Evolutionary conservation across 2,329 filamentous ascomycete species (phyloP).

Genomic region (Colletotrichum horii): DNA sequence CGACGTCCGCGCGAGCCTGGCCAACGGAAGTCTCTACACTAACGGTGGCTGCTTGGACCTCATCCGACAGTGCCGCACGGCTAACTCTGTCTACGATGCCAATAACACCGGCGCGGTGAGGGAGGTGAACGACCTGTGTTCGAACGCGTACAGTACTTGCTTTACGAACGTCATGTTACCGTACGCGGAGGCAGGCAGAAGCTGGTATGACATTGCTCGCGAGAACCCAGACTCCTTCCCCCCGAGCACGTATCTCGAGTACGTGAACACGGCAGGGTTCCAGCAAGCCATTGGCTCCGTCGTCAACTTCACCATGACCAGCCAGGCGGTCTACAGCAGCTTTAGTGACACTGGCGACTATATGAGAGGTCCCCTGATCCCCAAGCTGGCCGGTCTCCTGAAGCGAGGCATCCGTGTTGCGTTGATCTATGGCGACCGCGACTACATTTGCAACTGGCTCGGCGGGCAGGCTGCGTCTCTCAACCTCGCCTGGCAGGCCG

Average conservation of each 20-base stretch:
- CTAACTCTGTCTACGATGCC: constrained; percentile 13
- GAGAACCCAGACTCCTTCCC: constrained; percentile 65
- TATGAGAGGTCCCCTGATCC: constrained; percentile 65
- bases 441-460: constrained; percentile 71
- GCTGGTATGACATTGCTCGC: constrained; percentile 67
- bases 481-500: constrained; percentile 57
- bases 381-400: constrained; percentile 64
- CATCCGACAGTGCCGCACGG: constrained; percentile 21
- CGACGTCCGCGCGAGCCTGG: constrained; percentile 16
- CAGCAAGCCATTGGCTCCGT: constrained; percentile 63
- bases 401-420: constrained; percentile 70
- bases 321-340: constrained; percentile 47
- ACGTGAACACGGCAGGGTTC: constrained; percentile 64
- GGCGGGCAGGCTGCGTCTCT: constrained; percentile 79
- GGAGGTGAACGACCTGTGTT: constrained; percentile 13
- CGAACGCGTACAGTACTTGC: constrained; percentile 37
- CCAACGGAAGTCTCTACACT: constrained; percentile 17
- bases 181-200: constrained; percentile 61
- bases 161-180: constrained; percentile 59
- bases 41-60: constrained; percentile 17
- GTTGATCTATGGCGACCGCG: constrained; percentile 71
- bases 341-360: constrained; percentile 63
- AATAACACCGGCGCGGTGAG: constrained; percentile 13
- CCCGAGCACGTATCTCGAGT: constrained; percentile 63
- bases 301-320: constrained; percentile 61